Percentiles rank a stretch among this genome's conserved stretches.
These are phyloP conservation scores for Coniochaeta hoffmannii DNA, from an alignment of 2,329 filamentous ascomycete genomes.

Conservation along the genomic window DNA sequence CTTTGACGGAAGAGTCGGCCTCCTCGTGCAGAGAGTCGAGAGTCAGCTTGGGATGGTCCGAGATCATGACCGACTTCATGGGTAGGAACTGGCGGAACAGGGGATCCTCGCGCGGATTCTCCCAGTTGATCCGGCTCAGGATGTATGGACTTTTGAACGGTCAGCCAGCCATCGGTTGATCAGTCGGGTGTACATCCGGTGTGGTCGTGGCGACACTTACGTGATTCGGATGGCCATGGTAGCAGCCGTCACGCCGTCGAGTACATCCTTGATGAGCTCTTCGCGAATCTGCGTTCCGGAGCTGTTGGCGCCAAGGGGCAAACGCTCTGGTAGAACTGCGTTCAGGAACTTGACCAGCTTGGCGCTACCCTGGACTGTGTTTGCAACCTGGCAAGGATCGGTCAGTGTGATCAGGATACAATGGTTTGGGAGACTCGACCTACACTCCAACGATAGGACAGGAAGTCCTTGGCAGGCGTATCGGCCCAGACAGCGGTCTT, in stretches of 20 bases:
- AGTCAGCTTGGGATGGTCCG: constrained; percentile 45
- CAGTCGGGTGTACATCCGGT: background rate
- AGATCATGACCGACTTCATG: constrained; percentile 40
- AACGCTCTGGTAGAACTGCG: constrained; percentile 37
- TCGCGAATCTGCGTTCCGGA: constrained; percentile 35
- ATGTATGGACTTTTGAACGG: constrained; percentile 42
- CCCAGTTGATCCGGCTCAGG: constrained; percentile 52
- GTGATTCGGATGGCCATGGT: constrained; percentile 55
- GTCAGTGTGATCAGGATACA: constrained; percentile 1
- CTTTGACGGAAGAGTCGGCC: constrained; percentile 46
- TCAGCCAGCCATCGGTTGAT: too few species aligned
- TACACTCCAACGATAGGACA: constrained; percentile 48
- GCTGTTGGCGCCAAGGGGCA: constrained; percentile 30
- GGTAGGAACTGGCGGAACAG: constrained; percentile 55
- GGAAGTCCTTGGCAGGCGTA: constrained; percentile 38
- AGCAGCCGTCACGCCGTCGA: constrained; percentile 41
- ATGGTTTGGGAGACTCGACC: constrained; percentile 16
- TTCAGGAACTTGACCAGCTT: constrained; percentile 42
- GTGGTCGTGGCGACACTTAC: constrained; percentile 18
- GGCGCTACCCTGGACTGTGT: constrained; percentile 38
- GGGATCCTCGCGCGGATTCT: constrained; percentile 49
- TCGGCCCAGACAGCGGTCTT: constrained; percentile 41
- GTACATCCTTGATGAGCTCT: constrained; percentile 47
- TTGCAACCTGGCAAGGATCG: constrained; percentile 27
- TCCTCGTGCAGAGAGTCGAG: constrained; percentile 54